phyloP scores from a whole-genome alignment of 768 basidiomycete genomes.

The Kwoniella mangroviensis region DNA sequence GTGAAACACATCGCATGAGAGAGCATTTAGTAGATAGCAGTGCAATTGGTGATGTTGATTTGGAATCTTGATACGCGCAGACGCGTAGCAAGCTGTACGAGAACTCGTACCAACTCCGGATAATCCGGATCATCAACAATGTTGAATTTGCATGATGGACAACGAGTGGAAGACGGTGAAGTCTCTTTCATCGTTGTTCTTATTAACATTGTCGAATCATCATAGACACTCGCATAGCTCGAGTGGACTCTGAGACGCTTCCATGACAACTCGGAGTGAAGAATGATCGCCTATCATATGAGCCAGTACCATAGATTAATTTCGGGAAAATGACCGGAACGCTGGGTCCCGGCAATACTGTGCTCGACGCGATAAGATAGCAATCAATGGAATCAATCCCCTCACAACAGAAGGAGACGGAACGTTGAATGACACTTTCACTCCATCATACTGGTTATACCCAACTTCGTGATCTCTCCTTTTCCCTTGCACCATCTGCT shows the following conservation, averaged over 20 bases:
- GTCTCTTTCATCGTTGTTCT: no score
- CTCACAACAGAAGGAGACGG: no score
- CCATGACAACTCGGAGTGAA: not conserved
- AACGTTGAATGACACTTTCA: not conserved
- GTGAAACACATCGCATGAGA: no score
- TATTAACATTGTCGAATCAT: no score
- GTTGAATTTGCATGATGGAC: not conserved
- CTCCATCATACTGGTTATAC: not conserved
- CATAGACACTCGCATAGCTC: no score
- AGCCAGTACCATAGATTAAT: not conserved
- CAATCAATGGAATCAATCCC: not conserved
- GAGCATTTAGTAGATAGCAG: not conserved
- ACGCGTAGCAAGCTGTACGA: not conserved
- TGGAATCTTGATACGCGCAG: not conserved
- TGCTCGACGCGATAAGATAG: conserved; percentile 9
- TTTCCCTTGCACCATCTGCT: no score
- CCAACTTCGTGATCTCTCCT: no score
- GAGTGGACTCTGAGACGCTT: no score
- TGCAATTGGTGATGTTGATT: not conserved
- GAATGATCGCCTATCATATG: not conserved
- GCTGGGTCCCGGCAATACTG: no score
- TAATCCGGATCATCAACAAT: not conserved
- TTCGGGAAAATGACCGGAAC: conserved; percentile 12
- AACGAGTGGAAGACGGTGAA: not conserved
- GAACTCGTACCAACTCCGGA: not conserved